phyloP scores from a whole-genome alignment of 768 basidiomycete species.

The Gloeostereum incarnatum region DNA sequence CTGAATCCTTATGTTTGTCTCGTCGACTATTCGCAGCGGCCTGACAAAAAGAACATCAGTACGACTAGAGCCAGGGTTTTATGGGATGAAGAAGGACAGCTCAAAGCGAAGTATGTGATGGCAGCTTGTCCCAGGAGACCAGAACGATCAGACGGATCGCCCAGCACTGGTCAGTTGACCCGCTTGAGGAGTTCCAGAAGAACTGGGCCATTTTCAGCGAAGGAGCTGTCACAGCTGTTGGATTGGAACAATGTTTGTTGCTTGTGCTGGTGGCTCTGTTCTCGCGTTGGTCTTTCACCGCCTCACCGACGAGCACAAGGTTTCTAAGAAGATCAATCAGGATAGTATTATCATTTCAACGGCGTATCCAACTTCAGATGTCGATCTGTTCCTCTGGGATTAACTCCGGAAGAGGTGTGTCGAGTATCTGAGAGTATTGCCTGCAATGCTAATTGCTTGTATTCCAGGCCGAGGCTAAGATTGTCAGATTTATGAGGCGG shows the following conservation, averaged over 20 bases:
- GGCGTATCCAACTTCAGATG: slow-evolving; percentile 51
- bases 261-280: slow-evolving; percentile 53
- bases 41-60: slow-evolving; percentile 31
- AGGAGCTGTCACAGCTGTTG: slow-evolving; percentile 41
- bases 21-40: slow-evolving; percentile 49
- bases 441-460: slow-evolving; percentile 1
- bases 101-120: slow-evolving; percentile 42
- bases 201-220: slow-evolving; percentile 60
- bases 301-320: slow-evolving; percentile 36
- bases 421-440: background rate
- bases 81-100: slow-evolving; percentile 27
- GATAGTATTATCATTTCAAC: slow-evolving; percentile 46
- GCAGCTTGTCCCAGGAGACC: slow-evolving; percentile 31
- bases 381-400: slow-evolving; percentile 54
- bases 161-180: slow-evolving; percentile 34
- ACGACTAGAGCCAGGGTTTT: slow-evolving; percentile 42
- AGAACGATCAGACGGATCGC: slow-evolving; percentile 41
- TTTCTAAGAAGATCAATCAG: slow-evolving; percentile 46
- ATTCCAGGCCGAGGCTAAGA: slow-evolving; percentile 47
- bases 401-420: slow-evolving; percentile 42
- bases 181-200: slow-evolving; percentile 54
- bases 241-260: slow-evolving; percentile 60
- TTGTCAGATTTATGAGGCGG: slow-evolving; percentile 51
- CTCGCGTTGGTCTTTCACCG: slow-evolving; percentile 47
- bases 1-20: slow-evolving; percentile 44